phyloP scores from a whole-genome alignment of 495 filamentous ascomycete genomes.

The Usnea hakonensis region DNA sequence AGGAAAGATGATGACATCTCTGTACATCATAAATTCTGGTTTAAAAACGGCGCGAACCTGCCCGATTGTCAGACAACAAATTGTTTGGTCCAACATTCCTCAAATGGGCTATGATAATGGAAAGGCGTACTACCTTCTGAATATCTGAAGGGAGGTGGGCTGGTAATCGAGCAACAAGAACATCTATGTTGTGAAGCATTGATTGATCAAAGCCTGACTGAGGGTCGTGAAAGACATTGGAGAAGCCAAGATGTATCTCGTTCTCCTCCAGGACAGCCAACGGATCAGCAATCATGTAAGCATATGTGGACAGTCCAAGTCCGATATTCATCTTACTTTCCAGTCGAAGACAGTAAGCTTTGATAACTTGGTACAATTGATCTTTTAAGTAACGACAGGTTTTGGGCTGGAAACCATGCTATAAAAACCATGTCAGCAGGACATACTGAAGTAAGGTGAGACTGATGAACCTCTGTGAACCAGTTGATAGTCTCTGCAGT shows the following conservation, averaged over 20 bases:
- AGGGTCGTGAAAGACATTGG: constrained; percentile 52
- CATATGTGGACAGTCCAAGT: constrained; percentile 65
- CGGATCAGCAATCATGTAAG: constrained; percentile 78
- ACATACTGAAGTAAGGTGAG: neutral
- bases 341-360: constrained; percentile 46
- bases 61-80: neutral
- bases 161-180: constrained; percentile 80
- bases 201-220: constrained; percentile 48
- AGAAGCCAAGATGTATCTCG: constrained; percentile 77
- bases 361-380: constrained; percentile 46
- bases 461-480: constrained; percentile 43
- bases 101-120: neutral
- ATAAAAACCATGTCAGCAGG: neutral
- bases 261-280: constrained; percentile 58
- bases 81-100: neutral
- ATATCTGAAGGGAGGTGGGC: constrained; percentile 78
- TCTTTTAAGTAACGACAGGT: constrained; percentile 52
- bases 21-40: constrained; percentile 61
- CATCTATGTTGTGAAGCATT: constrained; percentile 57
- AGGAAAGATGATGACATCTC: constrained; percentile 83
- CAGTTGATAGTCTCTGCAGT: constrained; percentile 45
- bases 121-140: constrained; percentile 47
- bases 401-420: constrained; percentile 56
- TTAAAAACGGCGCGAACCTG: constrained; percentile 52
- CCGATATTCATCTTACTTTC: constrained; percentile 61